These are phyloP conservation scores for Paracoccidioides lutzii DNA, from an alignment of 2,329 filamentous ascomycete species.

Conservation along the genomic window DNA sequence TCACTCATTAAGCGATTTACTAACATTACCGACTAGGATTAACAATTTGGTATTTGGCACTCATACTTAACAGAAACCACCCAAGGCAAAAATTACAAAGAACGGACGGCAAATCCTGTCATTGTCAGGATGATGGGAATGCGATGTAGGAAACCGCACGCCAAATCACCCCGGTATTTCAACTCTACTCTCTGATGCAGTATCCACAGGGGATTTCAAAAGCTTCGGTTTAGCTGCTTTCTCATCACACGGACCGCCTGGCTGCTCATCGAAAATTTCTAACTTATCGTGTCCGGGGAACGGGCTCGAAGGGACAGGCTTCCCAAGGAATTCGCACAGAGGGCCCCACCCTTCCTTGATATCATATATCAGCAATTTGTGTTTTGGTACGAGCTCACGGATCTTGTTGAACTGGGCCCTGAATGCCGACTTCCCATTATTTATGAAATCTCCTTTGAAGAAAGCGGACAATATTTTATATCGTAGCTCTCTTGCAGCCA, in stretches of 20 bases:
- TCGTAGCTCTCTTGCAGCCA: not conserved
- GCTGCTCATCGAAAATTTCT: not conserved
- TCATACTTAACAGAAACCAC: too few species aligned
- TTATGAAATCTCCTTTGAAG: slow-evolving; percentile 55
- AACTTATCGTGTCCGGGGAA: slow-evolving; percentile 19
- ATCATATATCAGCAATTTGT: slow-evolving; percentile 42
- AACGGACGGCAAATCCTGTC: too few species aligned
- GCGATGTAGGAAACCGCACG: not conserved
- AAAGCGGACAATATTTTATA: not conserved
- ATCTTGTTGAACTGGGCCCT: slow-evolving; percentile 43
- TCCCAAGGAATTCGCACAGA: slow-evolving; percentile 42
- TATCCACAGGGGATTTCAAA: not conserved
- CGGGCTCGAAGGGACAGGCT: slow-evolving; percentile 37
- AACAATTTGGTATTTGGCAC: not conserved
- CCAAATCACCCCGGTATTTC: not conserved
- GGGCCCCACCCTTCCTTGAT: slow-evolving; percentile 44
- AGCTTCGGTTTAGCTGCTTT: not conserved
- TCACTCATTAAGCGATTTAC: not conserved
- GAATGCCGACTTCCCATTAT: slow-evolving; percentile 52
- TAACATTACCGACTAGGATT: not conserved
- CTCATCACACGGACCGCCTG: slow-evolving; percentile 45
- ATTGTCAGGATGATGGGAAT: too few species aligned
- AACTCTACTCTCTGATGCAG: not conserved
- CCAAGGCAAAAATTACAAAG: too few species aligned
- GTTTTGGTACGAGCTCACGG: slow-evolving; percentile 34